Evolutionary conservation across 768 basidiomycete genomes (phyloP), one percentile per base, ranked within the genome.

Genomic region (Suillus variegatus): DNA sequence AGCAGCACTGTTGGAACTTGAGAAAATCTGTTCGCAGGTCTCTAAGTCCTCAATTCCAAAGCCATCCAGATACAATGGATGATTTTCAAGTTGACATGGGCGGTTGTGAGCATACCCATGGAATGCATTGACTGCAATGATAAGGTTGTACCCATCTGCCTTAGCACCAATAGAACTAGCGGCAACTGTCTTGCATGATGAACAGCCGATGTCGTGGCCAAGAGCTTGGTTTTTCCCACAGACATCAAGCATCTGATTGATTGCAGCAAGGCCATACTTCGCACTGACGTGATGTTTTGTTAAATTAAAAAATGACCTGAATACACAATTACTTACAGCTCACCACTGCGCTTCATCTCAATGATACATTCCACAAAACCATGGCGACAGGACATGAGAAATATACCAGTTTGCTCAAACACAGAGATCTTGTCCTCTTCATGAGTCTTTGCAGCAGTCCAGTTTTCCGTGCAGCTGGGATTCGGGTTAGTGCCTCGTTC

Each of bases 321-420:
- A 54, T 54, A 55, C 58, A 64, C 14, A 47, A 47, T 22, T 40
- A 75, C 78, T 62, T 69, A 80, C 80, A 80, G 63, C 63, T 82
- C 76, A 5, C 80, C 77, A 61, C 76, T 78, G 8, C 52, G 44
- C 8, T 79, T 55, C 77, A 81, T 80, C 52, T 81, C 79, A 0
- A 63, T 62, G 1, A 79, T 61, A 56, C 69, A 70, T 0, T 77
- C 63, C 20, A 77, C 67, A 6, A 79, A 71, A 6, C 77, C 76
- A 68, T 81, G 79, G 3, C 70, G 68, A 65, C 80, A 81, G 4
- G 72, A 72, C 64, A 67, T 62, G 0, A 78, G 69, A 67, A 82
- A 82, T 4, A 80, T 69, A 0, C 81, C 78, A 0, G 77, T 74
- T 69, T 81, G 76, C 0, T 76, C 62, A 60, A 79, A 82, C 8